These are phyloP conservation scores for Vaccinium corymbosum DNA, from an alignment of 148 eudicot species.

Conservation along the genomic window DNA sequence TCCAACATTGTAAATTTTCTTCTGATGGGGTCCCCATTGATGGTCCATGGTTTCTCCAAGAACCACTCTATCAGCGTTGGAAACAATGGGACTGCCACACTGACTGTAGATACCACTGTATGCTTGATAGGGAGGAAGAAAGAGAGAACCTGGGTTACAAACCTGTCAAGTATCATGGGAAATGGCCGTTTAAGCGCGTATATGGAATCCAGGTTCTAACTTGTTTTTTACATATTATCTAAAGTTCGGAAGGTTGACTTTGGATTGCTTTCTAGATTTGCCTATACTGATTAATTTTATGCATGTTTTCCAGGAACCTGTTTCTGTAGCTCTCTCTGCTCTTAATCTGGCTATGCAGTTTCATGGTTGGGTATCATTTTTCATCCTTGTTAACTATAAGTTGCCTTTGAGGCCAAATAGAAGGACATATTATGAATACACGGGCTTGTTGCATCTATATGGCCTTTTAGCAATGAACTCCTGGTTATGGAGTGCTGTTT, in stretches of 20 bases:
- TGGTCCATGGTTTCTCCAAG: slow-evolving; percentile 89
- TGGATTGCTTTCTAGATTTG: not conserved
- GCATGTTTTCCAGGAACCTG: slow-evolving; percentile 65
- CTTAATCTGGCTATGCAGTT: slow-evolving; percentile 95
- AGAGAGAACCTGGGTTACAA: slow-evolving; percentile 57
- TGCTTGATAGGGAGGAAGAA: slow-evolving; percentile 83
- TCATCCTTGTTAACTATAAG: slow-evolving; percentile 83
- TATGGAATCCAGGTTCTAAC: slow-evolving; percentile 79
- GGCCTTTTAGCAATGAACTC: slow-evolving; percentile 84
- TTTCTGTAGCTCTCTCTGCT: slow-evolving; percentile 76
- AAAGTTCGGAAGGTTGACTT: not conserved
- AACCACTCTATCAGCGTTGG: slow-evolving; percentile 88
- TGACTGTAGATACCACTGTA: slow-evolving; percentile 85
- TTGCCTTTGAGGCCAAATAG: slow-evolving; percentile 55
- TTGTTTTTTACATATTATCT: not conserved
- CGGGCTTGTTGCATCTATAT: slow-evolving; percentile 84
- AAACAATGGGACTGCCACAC: slow-evolving; percentile 90
- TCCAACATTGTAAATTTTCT: slow-evolving; percentile 75
- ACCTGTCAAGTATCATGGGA: slow-evolving; percentile 87
- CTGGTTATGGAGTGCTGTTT: slow-evolving; percentile 90
- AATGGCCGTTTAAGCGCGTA: slow-evolving; percentile 82
- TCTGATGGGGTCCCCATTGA: slow-evolving; percentile 62
- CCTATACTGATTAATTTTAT: slow-evolving; percentile 3
- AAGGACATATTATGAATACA: slow-evolving; percentile 68
- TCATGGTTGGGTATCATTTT: slow-evolving; percentile 96